These are phyloP conservation scores for Melocanna baccifera DNA, from an alignment of 176 grass and related monocot genomes.

Conservation along the genomic window DNA sequence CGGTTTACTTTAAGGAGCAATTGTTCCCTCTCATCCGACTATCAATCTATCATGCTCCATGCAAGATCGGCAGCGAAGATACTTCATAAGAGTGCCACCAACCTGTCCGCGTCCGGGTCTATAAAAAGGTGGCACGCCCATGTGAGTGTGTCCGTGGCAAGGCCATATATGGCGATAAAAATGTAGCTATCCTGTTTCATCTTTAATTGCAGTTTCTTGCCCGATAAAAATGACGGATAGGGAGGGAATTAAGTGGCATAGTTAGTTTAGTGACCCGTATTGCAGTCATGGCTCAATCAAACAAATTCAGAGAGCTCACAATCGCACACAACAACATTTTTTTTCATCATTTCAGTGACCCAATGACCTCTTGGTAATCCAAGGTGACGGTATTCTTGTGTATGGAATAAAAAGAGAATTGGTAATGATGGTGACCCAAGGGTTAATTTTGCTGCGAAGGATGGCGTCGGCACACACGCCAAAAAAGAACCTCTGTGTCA, in stretches of 20 bases:
- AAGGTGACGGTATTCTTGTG: not conserved
- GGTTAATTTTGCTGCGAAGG: too few species aligned
- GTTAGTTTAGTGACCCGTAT: not conserved
- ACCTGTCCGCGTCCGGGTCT: not conserved
- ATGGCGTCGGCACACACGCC: too few species aligned
- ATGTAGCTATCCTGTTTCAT: not conserved
- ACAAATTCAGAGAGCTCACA: not conserved
- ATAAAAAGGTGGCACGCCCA: slow-evolving; percentile 4
- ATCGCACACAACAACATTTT: not conserved
- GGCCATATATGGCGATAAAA: not conserved
- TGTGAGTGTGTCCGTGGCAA: slow-evolving; percentile 26
- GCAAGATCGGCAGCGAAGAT: not conserved
- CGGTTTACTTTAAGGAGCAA: not conserved
- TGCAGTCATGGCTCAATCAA: not conserved
- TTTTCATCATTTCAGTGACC: not conserved
- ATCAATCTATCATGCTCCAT: not conserved
- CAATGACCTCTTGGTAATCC: not conserved
- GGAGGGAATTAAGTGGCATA: not conserved
- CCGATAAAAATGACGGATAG: not conserved
- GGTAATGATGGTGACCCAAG: too few species aligned
- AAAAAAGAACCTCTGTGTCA: too few species aligned
- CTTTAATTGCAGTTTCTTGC: not conserved
- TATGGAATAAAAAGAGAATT: not conserved
- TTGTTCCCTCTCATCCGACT: slow-evolving; percentile 18
- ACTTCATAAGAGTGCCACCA: not conserved